Percentiles rank a stretch among this genome's conserved stretches.
These are phyloP conservation scores for Rutstroemia sydowiana DNA, from an alignment of 2,329 filamentous ascomycete genomes.

Conservation along the genomic window DNA sequence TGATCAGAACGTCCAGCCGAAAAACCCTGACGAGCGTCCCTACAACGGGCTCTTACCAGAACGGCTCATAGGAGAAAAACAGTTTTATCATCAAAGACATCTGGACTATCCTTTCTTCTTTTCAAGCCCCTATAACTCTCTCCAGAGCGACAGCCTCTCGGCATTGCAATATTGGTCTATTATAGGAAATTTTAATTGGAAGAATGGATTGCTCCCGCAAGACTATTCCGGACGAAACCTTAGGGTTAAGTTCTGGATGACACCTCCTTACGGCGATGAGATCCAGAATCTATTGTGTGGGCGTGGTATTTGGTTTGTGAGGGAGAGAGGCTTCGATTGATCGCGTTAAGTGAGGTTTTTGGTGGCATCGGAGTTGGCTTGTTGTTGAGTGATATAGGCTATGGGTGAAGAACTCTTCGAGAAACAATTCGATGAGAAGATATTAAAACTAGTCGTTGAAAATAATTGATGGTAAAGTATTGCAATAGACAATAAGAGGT, in stretches of 20 bases:
- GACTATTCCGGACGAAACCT: constrained; percentile 65
- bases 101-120: constrained; percentile 48
- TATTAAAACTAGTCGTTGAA: too few relatives aligned
- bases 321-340: constrained; percentile 38
- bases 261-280: constrained; percentile 63
- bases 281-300: constrained; percentile 74
- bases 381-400: not conserved
- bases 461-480: too few relatives aligned
- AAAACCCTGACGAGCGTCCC: constrained; percentile 66
- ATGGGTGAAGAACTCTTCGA: too few relatives aligned
- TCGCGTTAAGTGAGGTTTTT: too few relatives aligned
- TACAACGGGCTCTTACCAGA: constrained; percentile 65
- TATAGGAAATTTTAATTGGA: constrained; percentile 52
- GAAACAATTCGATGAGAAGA: too few relatives aligned
- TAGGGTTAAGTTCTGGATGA: constrained; percentile 97
- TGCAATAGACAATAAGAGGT: too few relatives aligned
- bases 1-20: constrained; percentile 59
- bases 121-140: constrained; percentile 40
- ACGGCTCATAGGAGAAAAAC: constrained; percentile 65
- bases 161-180: constrained; percentile 26
- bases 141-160: constrained; percentile 45
- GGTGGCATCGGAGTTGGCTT: too few relatives aligned
- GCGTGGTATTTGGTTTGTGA: constrained; percentile 56
- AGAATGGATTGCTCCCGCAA: constrained; percentile 63
- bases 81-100: constrained; percentile 40